Base-by-base conservation (phyloP, 257 asterid genomes). In the Asclepias syriaca region DNA sequence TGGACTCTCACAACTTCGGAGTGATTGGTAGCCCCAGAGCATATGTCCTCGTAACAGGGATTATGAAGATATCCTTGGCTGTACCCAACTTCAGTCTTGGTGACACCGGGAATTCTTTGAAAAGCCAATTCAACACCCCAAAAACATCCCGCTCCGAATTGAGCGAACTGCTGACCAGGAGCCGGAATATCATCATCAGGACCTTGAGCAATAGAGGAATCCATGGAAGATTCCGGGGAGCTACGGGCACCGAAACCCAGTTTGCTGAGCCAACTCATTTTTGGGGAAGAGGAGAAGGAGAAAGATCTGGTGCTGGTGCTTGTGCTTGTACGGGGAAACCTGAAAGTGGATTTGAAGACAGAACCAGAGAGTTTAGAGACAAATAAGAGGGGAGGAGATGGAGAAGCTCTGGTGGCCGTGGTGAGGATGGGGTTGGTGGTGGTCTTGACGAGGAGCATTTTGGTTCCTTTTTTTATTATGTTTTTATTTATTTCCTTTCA, bases 41-140 rank as follows among this genome's bases (percentile, higher is more conserved):
- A 94, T 1, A 91, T 66, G 71, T 91, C 97, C 83, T 90, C 95
- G 64, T 94, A 94, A 2, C 81, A 73, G 2, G 99, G 97, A 43
- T 89, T 87, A 72, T 94, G 85, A 59, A 82, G 40, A 72, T 72
- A 79, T 15, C 97, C 99, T 53, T 89, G 97, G 7, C 85, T 65
- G 74, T 94, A 94, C 19, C 99, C 99, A 0, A 89, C 99, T 75
- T 91, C 99, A 1, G 97, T 94, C 78, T 81, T 85, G 29, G 89
- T 73, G 65, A 89, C 97, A 50, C 99, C 99, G 0, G 96, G 87
- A 65, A 90, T 91, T 75, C 99, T 85, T 89, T 94, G 97, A 58
- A 72, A 94, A 37, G 88, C 96, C 77, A 94, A 85, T 81, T 94
- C 99, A 63, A 89, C 93, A 10, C 99, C 99, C 99, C 99, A 94